These are phyloP conservation scores for Hordeum pubiflorum DNA, from an alignment of 202 grass and related monocot genomes.

Conservation along the genomic window DNA sequence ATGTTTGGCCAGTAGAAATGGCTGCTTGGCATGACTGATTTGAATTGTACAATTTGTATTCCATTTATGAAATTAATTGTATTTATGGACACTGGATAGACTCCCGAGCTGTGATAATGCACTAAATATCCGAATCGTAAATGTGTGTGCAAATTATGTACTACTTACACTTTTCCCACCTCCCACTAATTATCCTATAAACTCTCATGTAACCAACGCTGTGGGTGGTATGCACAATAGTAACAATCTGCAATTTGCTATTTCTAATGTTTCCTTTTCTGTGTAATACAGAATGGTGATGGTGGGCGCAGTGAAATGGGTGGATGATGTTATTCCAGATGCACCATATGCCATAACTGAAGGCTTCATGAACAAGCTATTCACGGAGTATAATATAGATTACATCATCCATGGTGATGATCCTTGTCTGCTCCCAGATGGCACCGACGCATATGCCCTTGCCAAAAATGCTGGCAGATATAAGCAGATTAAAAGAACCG, in stretches of 20 bases:
- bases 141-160: neutral
- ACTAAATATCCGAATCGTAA: neutral
- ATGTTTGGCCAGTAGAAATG: neutral
- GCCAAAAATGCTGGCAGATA: slow-evolving; percentile 91
- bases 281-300: slow-evolving; percentile 65
- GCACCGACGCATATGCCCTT: slow-evolving; percentile 95
- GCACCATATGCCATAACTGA: slow-evolving; percentile 95
- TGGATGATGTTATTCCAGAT: slow-evolving; percentile 86
- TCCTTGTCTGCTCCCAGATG: slow-evolving; percentile 86
- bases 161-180: neutral
- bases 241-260: neutral
- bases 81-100: neutral
- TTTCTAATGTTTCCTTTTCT: neutral
- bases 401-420: slow-evolving; percentile 99
- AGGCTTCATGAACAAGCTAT: slow-evolving; percentile 93
- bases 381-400: slow-evolving; percentile 87
- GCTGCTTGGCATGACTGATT: neutral
- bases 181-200: neutral
- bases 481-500: slow-evolving; percentile 92
- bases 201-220: neutral
- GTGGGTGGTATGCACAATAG: neutral
- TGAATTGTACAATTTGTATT: neutral
- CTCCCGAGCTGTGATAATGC: neutral
- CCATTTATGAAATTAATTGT: neutral
- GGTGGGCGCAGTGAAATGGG: slow-evolving; percentile 90